Evolutionary conservation across 192 early-diverging fungal genomes (phyloP).

Genomic region (Podila epicladia): DNA sequence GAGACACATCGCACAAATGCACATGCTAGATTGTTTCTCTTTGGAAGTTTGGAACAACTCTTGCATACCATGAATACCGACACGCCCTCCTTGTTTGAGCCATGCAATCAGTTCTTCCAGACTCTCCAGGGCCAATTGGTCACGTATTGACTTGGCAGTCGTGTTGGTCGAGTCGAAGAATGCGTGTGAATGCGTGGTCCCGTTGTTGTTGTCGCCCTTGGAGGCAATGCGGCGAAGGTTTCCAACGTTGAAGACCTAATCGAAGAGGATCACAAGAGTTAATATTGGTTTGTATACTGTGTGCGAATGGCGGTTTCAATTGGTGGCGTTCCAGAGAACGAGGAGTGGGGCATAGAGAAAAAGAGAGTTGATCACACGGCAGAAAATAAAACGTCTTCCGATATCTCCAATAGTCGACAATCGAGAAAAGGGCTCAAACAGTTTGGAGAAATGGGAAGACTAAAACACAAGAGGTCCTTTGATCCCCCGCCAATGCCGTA

Average conservation of each 20-base stretch:
- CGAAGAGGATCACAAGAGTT: constrained; percentile 50
- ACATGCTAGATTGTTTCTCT: not conserved
- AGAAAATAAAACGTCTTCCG: not conserved
- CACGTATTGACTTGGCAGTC: constrained; percentile 78
- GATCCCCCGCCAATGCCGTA: no score
- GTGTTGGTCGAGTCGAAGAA: constrained; percentile 96
- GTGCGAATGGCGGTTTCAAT: not conserved
- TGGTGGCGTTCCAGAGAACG: no score
- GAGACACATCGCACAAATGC: not conserved
- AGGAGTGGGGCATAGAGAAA: no score
- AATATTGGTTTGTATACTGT: constrained; percentile 2
- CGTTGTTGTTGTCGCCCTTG: constrained; percentile 52
- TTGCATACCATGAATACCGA: constrained; percentile 75
- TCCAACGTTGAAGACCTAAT: constrained; percentile 93
- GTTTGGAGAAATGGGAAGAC: no score
- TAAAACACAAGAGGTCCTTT: no score
- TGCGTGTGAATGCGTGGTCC: constrained; percentile 73
- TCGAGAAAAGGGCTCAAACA: no score
- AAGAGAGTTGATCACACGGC: no score
- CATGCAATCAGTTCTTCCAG: constrained; percentile 92
- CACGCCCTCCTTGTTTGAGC: constrained; percentile 88
- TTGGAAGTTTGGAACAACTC: not conserved
- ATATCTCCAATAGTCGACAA: no score
- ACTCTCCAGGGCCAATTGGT: constrained; percentile 90
- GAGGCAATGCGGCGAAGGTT: constrained; percentile 84